Evolutionary conservation across 257 asterid genomes (phyloP).

Genomic region (Solanum ahanhuiri): DNA sequence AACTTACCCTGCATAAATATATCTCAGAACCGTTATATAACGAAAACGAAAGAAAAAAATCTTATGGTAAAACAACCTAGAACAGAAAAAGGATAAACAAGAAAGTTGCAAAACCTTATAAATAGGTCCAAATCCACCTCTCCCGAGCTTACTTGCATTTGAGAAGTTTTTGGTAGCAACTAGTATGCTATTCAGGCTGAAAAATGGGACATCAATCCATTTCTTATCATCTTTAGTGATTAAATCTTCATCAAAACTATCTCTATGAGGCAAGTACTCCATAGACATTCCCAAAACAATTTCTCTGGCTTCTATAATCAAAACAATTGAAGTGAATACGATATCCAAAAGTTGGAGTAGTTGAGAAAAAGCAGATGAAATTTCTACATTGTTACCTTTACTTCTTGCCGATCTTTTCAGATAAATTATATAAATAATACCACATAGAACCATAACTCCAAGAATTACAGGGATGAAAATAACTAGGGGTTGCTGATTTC

Average conservation of each 20-base stretch:
- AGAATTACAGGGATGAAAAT: conserved; percentile 1
- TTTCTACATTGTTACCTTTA: conserved; percentile 7
- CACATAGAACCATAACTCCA: conserved; percentile 12
- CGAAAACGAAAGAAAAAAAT: too few species aligned
- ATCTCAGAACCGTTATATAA: too few species aligned
- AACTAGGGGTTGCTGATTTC: not conserved
- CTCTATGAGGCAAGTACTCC: not conserved
- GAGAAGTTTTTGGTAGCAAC: conserved; percentile 22
- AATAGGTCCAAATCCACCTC: too few species aligned
- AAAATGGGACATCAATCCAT: conserved; percentile 26
- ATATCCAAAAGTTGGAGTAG: not conserved
- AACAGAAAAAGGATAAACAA: too few species aligned
- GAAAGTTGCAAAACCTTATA: too few species aligned
- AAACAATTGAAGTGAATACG: not conserved
- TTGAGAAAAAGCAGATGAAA: not conserved
- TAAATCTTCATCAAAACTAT: conserved; percentile 10
- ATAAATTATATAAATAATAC: conserved; percentile 13
- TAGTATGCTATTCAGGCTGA: conserved; percentile 20
- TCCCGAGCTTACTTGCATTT: too few species aligned
- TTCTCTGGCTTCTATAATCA: conserved; percentile 1
- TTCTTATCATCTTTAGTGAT: conserved; percentile 21
- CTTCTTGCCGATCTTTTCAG: not conserved
- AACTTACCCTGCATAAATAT: too few species aligned
- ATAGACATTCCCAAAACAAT: not conserved
- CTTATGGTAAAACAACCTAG: too few species aligned